Conservation (phyloP, 495 filamentous ascomycete genomes). For the Lindgomyces ingoldianus region DNA sequence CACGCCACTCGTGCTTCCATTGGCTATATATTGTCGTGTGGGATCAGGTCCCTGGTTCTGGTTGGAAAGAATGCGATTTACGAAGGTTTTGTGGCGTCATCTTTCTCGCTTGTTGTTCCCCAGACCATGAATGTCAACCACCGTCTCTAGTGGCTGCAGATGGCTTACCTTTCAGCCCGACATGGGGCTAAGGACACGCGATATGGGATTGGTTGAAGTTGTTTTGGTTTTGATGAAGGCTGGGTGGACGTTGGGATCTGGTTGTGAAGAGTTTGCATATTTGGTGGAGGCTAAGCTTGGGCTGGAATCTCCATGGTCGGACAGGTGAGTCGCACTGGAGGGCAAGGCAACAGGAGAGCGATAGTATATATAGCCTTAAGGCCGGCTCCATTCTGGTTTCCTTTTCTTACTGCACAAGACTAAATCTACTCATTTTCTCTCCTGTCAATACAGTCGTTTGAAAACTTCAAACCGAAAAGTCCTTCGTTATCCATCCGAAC, state of each 20-base stretch:
- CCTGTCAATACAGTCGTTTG: conserved; percentile 4
- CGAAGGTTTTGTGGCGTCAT: not conserved
- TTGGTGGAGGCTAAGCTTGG: conserved; percentile 9
- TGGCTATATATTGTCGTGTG: not conserved
- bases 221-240: conserved; percentile 1
- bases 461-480: conserved; percentile 2
- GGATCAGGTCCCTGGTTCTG: not conserved
- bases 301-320: not conserved
- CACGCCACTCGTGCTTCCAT: not conserved
- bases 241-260: not conserved
- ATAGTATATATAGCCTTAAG: conserved; percentile 2
- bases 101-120: not conserved
- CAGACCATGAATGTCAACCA: not conserved
- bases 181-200: not conserved
- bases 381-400: not conserved
- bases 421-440: not conserved
- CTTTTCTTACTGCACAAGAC: not conserved
- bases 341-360: conserved; percentile 3
- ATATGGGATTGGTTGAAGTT: not conserved
- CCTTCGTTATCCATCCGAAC: conserved; percentile 14
- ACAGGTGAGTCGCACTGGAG: not conserved
- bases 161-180: not conserved
- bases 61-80: not conserved
- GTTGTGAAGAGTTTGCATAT: not conserved
- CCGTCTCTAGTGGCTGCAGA: not conserved